These are phyloP conservation scores for Lachnellula hyalina DNA, from an alignment of 2,329 filamentous ascomycete species.

Conservation along the genomic window DNA sequence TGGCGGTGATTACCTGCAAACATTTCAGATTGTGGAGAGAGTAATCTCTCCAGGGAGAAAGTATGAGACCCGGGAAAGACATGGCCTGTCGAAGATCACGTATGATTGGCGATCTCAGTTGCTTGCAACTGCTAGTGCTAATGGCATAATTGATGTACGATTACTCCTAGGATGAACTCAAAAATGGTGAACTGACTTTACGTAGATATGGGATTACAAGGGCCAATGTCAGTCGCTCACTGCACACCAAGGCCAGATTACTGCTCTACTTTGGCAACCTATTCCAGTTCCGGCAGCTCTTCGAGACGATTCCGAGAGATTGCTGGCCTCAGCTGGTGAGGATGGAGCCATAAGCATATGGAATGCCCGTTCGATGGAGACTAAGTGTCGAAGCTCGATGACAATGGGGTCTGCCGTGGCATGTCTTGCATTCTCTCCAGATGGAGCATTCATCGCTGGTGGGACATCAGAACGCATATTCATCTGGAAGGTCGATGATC, in stretches of 20 bases:
- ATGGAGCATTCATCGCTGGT: slow-evolving; percentile 58
- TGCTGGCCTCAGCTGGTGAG: slow-evolving; percentile 57
- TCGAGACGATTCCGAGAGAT: slow-evolving; percentile 38
- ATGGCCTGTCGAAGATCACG: slow-evolving; percentile 49
- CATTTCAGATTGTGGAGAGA: slow-evolving; percentile 43
- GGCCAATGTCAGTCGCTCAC: slow-evolving; percentile 51
- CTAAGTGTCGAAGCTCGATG: slow-evolving; percentile 53
- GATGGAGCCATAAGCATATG: slow-evolving; percentile 59
- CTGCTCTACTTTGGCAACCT: slow-evolving; percentile 57
- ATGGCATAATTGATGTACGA: slow-evolving; percentile 55
- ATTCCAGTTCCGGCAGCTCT: slow-evolving; percentile 35
- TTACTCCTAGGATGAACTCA: not conserved
- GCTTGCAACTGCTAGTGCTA: slow-evolving; percentile 55
- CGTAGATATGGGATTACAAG: slow-evolving; percentile 34
- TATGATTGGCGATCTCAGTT: slow-evolving; percentile 50
- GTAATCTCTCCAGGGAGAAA: slow-evolving; percentile 43
- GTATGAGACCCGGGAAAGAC: slow-evolving; percentile 49
- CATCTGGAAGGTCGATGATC: slow-evolving; percentile 61
- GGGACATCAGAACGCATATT: slow-evolving; percentile 54
- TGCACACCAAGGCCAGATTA: slow-evolving; percentile 54
- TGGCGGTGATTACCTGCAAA: slow-evolving; percentile 49
- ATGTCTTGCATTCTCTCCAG: slow-evolving; percentile 56
- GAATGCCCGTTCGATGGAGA: slow-evolving; percentile 51
- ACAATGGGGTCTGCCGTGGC: slow-evolving; percentile 55
- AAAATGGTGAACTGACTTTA: slow-evolving; percentile 28